Evolutionary conservation across 805 yeast genomes (phyloP).

Genomic region (Hanseniaspora hatyaiensis): DNA sequence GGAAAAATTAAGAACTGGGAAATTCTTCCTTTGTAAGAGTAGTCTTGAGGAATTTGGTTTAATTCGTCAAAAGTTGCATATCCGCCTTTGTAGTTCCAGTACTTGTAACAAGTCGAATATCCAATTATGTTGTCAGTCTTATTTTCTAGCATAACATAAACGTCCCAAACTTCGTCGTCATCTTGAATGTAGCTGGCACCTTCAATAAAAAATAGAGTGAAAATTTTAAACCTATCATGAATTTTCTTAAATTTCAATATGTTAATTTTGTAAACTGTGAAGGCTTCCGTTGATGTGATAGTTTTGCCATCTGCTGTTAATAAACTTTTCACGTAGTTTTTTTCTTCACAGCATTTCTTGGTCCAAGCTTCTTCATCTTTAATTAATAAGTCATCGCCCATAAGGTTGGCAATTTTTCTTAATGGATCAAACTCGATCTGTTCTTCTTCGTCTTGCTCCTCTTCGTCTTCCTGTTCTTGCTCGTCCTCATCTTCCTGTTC

Average conservation of each 20-base stretch:
- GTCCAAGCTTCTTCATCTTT: conserved; percentile 64
- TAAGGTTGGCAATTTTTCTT: conserved; percentile 35
- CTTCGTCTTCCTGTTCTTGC: not conserved
- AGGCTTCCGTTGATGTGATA: conserved; percentile 29
- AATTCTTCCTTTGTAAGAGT: conserved; percentile 51
- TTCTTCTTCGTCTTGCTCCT: conserved; percentile 23
- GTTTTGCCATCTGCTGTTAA: conserved; percentile 28
- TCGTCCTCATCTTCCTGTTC: not conserved
- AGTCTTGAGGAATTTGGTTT: conserved; percentile 25
- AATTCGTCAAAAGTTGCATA: conserved; percentile 36
- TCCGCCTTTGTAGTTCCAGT: conserved; percentile 60
- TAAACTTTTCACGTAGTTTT: conserved; percentile 17
- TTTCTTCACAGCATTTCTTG: conserved; percentile 40
- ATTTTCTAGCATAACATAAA: conserved; percentile 42
- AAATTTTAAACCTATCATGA: conserved; percentile 61
- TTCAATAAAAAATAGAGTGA: conserved; percentile 76
- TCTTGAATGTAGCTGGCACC: conserved; percentile 84
- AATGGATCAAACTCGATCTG: conserved; percentile 23
- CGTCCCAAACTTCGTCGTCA: conserved; percentile 67
- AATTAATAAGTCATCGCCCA: conserved; percentile 41
- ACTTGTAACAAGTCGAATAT: conserved; percentile 70
- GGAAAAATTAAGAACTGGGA: conserved; percentile 83
- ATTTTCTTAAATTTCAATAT: conserved; percentile 34
- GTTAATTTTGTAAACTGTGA: conserved; percentile 38
- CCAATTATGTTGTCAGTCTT: conserved; percentile 47